Evolutionary conservation across 495 filamentous ascomycete species (phyloP), one percentile per base, ranked within the genome.

Genomic region (Neurospora tetraspora): DNA sequence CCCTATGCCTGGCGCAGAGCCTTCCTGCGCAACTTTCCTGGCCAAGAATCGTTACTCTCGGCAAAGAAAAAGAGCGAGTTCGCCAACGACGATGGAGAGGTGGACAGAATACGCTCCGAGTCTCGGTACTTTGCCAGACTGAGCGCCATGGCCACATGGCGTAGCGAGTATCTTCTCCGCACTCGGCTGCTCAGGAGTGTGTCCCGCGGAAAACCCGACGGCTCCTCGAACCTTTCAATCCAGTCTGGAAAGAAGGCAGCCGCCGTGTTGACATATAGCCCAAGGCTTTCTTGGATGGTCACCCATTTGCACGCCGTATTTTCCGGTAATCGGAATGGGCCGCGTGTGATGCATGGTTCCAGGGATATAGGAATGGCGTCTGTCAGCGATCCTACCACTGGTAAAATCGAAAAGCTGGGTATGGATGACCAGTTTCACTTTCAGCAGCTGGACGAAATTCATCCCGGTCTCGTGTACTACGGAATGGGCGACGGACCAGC

Each of bases 1-100:
- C 94, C 93, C 3, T 93, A 97, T 81, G 93, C 94, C 4, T 98
- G 94, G 94, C 87, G 93, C 68, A 91, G 90, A 71, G 94, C 94
- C 2, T 98, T 98, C 76, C 88, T 92, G 61, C 92, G 94, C 14
- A 95, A 89, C 83, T 98, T 98, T 78, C 92, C 92, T 0, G 94
- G 91, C 0, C 88, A 89, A 5, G 88, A 91, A 72, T 82, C 81
- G 7, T 71, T 86, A 53, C 81, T 79, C 43, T 53, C 76, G 43
- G 59, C 74, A 23, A 70, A 71, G n/a, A 80, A 81, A 76, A 75
- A 78, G 18, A 81, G 79, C 23, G 82, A 77, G 34, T 82, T 79
- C 71, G 78, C 73, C 18, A 78, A 79, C 70, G 80, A 82, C 11
- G 74, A 76, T 45, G 88, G 91, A 39, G 80, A 78, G 34, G 76